Conservation (phyloP, 345 rosid species). For the Orychophragmus violaceus region DNA sequence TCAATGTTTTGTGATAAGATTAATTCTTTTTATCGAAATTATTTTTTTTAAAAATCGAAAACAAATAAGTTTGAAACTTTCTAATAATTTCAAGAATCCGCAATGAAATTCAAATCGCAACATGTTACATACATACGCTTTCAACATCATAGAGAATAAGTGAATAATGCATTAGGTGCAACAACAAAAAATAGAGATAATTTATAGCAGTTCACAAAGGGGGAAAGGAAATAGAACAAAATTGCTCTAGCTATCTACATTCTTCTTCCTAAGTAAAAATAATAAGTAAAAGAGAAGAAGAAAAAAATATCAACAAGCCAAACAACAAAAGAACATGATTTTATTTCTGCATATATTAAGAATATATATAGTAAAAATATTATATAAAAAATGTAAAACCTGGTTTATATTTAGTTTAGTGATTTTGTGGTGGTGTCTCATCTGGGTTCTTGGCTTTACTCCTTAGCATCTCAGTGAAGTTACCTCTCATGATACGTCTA, state of each 20-base stretch:
- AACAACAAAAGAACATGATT: constrained; percentile 7
- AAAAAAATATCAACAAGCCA: neutral
- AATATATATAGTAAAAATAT: neutral
- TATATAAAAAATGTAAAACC: neutral
- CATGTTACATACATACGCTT: neutral
- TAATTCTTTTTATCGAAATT: no score
- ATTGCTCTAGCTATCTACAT: constrained; percentile 4
- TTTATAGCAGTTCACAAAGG: neutral
- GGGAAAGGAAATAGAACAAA: constrained; percentile 4
- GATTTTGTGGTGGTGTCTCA: constrained; percentile 37
- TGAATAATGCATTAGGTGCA: neutral
- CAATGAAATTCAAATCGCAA: neutral
- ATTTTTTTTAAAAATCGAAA: neutral
- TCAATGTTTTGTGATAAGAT: no score
- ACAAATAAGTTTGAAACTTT: neutral
- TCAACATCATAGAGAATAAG: no score
- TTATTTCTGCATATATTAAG: constrained; percentile 1
- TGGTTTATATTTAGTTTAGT: constrained; percentile 20
- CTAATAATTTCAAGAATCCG: neutral
- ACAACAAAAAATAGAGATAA: neutral
- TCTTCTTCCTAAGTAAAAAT: neutral
- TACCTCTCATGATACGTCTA: constrained; percentile 88
- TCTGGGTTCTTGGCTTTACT: constrained; percentile 60
- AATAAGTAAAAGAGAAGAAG: neutral
- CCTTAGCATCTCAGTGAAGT: constrained; percentile 83